A percentile compares a stretch with the other conserved stretches of the same genome.
Conservation (phyloP, 2,329 filamentous ascomycete genomes). For the Sodiomyces alkalinus region DNA sequence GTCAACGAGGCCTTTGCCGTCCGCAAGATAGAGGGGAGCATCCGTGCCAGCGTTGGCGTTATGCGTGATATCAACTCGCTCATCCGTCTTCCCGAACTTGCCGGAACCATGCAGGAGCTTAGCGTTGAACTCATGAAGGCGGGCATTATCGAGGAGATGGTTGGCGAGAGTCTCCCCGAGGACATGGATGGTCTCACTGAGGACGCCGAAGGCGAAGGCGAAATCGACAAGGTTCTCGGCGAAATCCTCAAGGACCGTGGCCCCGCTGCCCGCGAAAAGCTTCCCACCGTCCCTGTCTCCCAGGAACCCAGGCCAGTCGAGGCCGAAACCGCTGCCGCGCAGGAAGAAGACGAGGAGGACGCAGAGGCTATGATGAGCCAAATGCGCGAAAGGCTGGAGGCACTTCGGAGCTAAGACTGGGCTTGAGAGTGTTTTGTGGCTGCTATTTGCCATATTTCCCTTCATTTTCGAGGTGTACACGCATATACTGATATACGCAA, state of each 20-base stretch:
- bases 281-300: slow-evolving; percentile 38
- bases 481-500: too few species aligned
- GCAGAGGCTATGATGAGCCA: slow-evolving; percentile 83
- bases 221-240: slow-evolving; percentile 85
- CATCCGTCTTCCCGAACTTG: slow-evolving; percentile 71
- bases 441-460: too few species aligned
- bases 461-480: too few species aligned
- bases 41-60: slow-evolving; percentile 72
- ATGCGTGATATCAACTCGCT: slow-evolving; percentile 95
- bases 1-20: slow-evolving; percentile 93
- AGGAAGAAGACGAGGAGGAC: slow-evolving; percentile 66
- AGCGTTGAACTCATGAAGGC: slow-evolving; percentile 82
- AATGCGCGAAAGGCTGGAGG: slow-evolving; percentile 85
- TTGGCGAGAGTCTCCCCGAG: slow-evolving; percentile 70
- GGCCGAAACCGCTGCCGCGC: too few species aligned
- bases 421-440: too few species aligned
- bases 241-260: slow-evolving; percentile 79
- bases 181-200: slow-evolving; percentile 58
- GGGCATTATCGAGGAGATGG: slow-evolving; percentile 96
- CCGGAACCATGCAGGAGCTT: slow-evolving; percentile 77
- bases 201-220: slow-evolving; percentile 54
- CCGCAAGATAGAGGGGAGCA: slow-evolving; percentile 87
- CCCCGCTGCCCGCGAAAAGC: slow-evolving; percentile 42
- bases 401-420: slow-evolving; percentile 68
- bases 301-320: slow-evolving; percentile 35